Base-by-base conservation (phyloP, 257 asterid genomes). In the Solanum pimpinellifolium region DNA sequence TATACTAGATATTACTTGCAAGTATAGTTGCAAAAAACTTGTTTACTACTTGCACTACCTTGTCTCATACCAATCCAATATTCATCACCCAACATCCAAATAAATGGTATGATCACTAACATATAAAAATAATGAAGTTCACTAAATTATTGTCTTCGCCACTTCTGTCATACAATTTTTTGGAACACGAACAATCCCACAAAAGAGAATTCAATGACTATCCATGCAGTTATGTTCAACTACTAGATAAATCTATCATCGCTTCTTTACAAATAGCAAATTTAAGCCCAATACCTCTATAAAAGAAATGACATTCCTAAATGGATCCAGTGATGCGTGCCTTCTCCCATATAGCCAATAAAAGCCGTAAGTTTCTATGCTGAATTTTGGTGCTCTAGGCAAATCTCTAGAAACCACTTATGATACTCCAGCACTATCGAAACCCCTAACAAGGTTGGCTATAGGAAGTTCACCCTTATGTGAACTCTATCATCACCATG, bases 271-370 rank as follows among this genome's bases (percentile, higher is more conserved):
- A 33, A 8, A 9, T 41, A 41, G 44, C 2, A 41, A 8, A 41
- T 41, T 41, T 1, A 41, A 41, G 35, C 35, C 2, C 93, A 94
- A 96, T 33, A 33, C 35, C 96, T 91, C 91, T 86, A 91, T 27
- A n/a, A 93, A 91, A 75, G 92, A 86, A 85, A 75, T 89, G 90
- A 37, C 65, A 86, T 83, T 84, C 78, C 83, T 65, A 83, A 37
- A 9, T 60, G 37, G 87, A 86, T 83, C 69, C 62, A 60, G 69
- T 74, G 89, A 33, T 33, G 35, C 35, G 87, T 65, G 82, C 74
- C 46, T 27, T 69, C 84, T 69, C 88, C 83, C 86, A 87, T 13
- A 35, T 84, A 68, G 90, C 68, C 74, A 86, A 84, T 49, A 42
- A 29, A 73, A 59, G 87, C 80, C 87, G 39, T 37, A 37, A 37